phyloP scores from a whole-genome alignment of 176 grass and related monocot genomes.

The Guadua angustifolia region DNA sequence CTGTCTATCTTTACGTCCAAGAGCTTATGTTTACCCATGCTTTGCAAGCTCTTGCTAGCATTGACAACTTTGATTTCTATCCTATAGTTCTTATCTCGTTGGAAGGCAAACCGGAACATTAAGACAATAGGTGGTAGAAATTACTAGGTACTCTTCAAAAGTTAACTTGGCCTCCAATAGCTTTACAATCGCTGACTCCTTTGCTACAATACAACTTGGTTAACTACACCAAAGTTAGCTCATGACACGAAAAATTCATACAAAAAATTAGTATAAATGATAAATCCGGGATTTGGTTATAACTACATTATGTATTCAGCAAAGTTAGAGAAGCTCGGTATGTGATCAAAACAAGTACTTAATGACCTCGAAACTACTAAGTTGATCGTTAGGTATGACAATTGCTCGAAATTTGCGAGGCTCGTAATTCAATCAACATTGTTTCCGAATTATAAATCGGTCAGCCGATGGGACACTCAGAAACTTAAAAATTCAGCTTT shows the following conservation, averaged over 20 bases:
- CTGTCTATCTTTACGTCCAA: constrained; percentile 17
- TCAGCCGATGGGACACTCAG: background rate
- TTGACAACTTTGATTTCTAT: background rate
- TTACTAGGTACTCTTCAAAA: constrained; percentile 37
- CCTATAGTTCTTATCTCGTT: constrained; percentile 13
- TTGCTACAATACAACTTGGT: constrained; percentile 38
- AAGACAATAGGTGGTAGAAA: constrained; percentile 21
- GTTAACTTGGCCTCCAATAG: constrained; percentile 24
- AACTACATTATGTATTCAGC: background rate
- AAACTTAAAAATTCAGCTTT: background rate
- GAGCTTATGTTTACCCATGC: constrained; percentile 20
- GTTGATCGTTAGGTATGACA: background rate
- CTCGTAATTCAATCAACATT: background rate
- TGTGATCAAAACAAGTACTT: background rate
- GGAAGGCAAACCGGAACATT: constrained; percentile 7
- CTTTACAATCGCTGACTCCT: constrained; percentile 22
- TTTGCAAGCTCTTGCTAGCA: constrained; percentile 30
- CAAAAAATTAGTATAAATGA: background rate
- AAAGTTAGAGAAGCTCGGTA: background rate
- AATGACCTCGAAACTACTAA: background rate
- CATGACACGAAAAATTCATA: constrained; percentile 42
- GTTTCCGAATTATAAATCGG: constrained; percentile 1
- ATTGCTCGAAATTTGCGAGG: background rate
- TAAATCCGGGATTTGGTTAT: background rate
- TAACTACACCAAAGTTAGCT: constrained; percentile 36